Evolutionary conservation across 2,329 filamentous ascomycete species (phyloP).

Genomic region (Madurella mycetomatis): DNA sequence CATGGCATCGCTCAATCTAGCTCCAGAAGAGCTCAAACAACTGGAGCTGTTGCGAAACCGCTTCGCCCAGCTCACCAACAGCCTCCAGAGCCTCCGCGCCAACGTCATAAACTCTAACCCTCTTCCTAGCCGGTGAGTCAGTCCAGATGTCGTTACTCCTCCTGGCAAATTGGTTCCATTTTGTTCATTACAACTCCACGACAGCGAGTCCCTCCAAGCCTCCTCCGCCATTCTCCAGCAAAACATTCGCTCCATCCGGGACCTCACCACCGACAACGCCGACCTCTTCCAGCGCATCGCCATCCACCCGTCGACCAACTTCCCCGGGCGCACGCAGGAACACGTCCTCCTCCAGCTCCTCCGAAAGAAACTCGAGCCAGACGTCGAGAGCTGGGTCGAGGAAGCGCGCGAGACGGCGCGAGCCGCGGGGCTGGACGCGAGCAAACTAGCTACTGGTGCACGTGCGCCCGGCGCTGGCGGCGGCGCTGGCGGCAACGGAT

Average conservation of each 20-base stretch:
- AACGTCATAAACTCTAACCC: slow-evolving; percentile 60
- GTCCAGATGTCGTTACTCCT: neutral
- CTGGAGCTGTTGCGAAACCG: slow-evolving; percentile 68
- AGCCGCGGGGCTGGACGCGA: slow-evolving; percentile 29
- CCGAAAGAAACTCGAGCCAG: slow-evolving; percentile 78
- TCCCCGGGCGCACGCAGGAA: slow-evolving; percentile 65
- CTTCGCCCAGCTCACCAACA: slow-evolving; percentile 64
- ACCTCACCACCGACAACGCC: slow-evolving; percentile 60
- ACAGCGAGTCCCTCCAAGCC: slow-evolving; percentile 68
- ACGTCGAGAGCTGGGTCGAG: slow-evolving; percentile 68
- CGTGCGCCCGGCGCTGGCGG: slow-evolving; percentile 17
- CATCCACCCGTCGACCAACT: slow-evolving; percentile 72
- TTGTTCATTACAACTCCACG: slow-evolving; percentile 38
- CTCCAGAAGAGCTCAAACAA: slow-evolving; percentile 59
- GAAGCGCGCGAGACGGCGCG: slow-evolving; percentile 51
- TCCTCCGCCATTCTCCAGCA: slow-evolving; percentile 66
- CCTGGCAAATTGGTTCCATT: neutral
- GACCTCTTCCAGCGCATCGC: slow-evolving; percentile 66
- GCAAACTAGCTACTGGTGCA: slow-evolving; percentile 26
- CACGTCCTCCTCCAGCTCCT: slow-evolving; percentile 63
- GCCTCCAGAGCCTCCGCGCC: slow-evolving; percentile 59
- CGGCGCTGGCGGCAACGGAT: neutral
- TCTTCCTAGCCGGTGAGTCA: slow-evolving; percentile 60
- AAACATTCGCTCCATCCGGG: slow-evolving; percentile 63
- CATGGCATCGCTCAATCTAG: slow-evolving; percentile 47